Evolutionary conservation across 352 stramenopile species (phyloP), one percentile per base, ranked within the genome.

Genomic region (Phytophthora hybrid): DNA sequence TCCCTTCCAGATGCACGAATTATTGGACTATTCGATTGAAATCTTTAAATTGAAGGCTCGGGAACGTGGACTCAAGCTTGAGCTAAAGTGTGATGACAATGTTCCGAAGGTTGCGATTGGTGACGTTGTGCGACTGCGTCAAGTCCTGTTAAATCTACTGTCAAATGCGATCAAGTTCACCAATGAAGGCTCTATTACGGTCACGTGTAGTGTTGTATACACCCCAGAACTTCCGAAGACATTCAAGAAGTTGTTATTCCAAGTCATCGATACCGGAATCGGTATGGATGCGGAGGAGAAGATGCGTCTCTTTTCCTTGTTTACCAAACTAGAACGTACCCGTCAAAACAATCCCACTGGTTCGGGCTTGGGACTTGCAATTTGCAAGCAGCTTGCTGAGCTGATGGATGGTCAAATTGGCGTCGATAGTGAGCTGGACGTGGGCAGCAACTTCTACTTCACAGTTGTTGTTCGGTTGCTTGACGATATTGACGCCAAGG

Each of bases 101-200:
- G 83, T 97, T 0, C 88, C 89, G 0, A 83, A 81, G 55, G 73
- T 91, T 47, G 81, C 89, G 16, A 93, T 96, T 51, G 88, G 88
- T 3, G 90, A 96, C 47, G 90, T 95, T 11, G 81, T 89, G 37
- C 85, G 90, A 13, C 60, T 96, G 13, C 85, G 88, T 47, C 90
- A 96, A 77, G 88, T 96, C 9, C 37, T 96, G 41, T 68, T 95
- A 8, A 96, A 96, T 32, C 65, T 96, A 64, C 63, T 96, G 11
- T 95, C 88, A n/a, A 96, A 96, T 52, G 88, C 90, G 5, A 92
- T 96, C 64, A 96, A 96, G 74, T 96, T 96, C 59, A 96, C 89
- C 16, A 92, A 89, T 41, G 82, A 92, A 71, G 89, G 89, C 3
- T 90, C 86, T 8, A 95, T 96, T 52, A 94, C 84, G 5, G 88